phyloP scores from a whole-genome alignment of 2,329 filamentous ascomycete genomes.

The Paecilomyces variotii region DNA sequence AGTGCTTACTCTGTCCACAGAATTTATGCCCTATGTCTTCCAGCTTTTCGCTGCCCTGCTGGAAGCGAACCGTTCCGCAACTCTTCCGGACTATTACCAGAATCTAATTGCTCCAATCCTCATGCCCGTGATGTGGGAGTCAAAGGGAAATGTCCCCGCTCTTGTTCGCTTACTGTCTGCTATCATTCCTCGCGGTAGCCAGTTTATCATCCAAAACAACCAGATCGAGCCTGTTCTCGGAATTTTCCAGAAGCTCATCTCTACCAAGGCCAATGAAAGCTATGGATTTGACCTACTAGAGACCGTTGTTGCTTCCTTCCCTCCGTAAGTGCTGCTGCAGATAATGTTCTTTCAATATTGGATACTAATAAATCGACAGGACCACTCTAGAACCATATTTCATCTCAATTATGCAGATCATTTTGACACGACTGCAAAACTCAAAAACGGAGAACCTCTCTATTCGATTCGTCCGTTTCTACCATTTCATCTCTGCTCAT shows the following conservation, averaged over 20 bases:
- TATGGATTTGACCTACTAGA: conserved; percentile 89
- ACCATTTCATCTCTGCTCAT: conserved; percentile 77
- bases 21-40: conserved; percentile 95
- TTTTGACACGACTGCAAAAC: conserved; percentile 65
- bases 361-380: conserved; percentile 31
- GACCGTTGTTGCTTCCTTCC: conserved; percentile 63
- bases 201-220: conserved; percentile 66
- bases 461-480: conserved; percentile 84
- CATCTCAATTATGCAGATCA: conserved; percentile 66
- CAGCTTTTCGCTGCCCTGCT: conserved; percentile 87
- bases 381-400: conserved; percentile 67
- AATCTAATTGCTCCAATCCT: conserved; percentile 70
- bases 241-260: conserved; percentile 87
- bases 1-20: conserved; percentile 39
- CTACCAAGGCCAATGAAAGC: conserved; percentile 72
- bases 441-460: conserved; percentile 78
- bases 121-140: conserved; percentile 79
- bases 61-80: conserved; percentile 72
- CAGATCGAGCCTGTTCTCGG: conserved; percentile 84
- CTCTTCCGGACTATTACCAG: conserved; percentile 73
- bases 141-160: conserved; percentile 84
- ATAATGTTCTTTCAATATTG: not conserved
- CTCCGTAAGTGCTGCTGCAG: conserved; percentile 48
- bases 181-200: conserved; percentile 69
- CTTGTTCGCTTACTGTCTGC: conserved; percentile 76